Base-by-base conservation (phyloP, 2,329 filamentous ascomycete genomes). In the Exophiala dermatitidis region DNA sequence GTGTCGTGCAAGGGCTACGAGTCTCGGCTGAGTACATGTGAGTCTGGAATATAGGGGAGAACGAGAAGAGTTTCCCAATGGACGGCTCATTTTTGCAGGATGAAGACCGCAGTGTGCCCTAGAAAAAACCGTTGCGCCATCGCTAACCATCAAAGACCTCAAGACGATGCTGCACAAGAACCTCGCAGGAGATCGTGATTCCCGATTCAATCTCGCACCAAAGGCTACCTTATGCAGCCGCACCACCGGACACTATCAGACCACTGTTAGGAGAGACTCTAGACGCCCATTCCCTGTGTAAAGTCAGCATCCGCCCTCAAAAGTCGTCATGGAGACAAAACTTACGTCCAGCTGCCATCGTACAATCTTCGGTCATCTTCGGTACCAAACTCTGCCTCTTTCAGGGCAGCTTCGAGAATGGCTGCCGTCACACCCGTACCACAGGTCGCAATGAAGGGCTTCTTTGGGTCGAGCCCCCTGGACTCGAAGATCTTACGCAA, bases 311-410 rank as follows among this genome's bases (percentile, higher is more conserved):
- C 37, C 32, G 48, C 12, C 31, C 45, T 12, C 19, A 19, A 19
- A 6, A 19, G 38, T 9, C 29, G 46, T 45, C 7, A 33, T 5
- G 38, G 8, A 30, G 45, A 40, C 37, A 32, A 50, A 2, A 85
- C 87, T 83, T 76, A 95, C 80, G 93, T 97, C 93, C 93, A 98
- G 70, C 90, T 95, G 45, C 93, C 93, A 69, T 98, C 93, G 65
- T 98, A 98, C 26, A 98, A 77, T 66, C 80, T 84, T 61, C 88
- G 81, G 50, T 80, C 80, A 56, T 83, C 78, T 0, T 79, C 71
- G 3, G 80, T 74, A 1, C 86, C 87, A 66, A 83, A 90, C 1
- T 83, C 84, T 26, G 90, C 88, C 69, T 89, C 83, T 31, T 81
- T 82, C 50, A 98, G 72, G 1, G 90, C 93, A 36, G 90, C 85